phyloP scores from a whole-genome alignment of 108 stramenopile species.

The Epithemia pelagica region DNA sequence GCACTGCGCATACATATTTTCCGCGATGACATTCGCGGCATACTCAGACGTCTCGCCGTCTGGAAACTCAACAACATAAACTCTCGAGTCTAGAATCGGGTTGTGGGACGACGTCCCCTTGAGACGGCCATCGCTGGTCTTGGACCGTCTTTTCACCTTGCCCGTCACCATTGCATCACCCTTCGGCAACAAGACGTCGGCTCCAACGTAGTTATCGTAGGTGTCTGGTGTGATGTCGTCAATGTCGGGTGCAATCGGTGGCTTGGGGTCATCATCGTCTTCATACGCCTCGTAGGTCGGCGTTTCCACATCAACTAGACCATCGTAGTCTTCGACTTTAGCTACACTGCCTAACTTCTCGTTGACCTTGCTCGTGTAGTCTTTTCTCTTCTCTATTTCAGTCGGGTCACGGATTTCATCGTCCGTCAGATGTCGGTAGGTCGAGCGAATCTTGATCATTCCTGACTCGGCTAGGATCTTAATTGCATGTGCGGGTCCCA shows the following conservation, averaged over 20 bases:
- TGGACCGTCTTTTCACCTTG: conserved; percentile 18
- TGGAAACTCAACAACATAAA: conserved; percentile 36
- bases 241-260: background rate
- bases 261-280: background rate
- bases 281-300: background rate
- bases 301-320: background rate
- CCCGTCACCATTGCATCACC: conserved; percentile 2
- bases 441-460: too few species aligned
- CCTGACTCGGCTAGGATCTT: conserved; percentile 27
- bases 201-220: conserved; percentile 27
- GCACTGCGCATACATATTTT: conserved; percentile 28
- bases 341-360: background rate
- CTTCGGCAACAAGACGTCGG: background rate
- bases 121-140: conserved; percentile 21
- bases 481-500: conserved; percentile 33
- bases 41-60: conserved; percentile 40
- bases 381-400: background rate
- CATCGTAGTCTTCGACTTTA: background rate
- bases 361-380: background rate
- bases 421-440: background rate
- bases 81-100: too few species aligned
- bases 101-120: too few species aligned
- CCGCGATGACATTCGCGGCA: conserved; percentile 54
- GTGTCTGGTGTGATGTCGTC: background rate
- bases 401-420: background rate